phyloP scores from a whole-genome alignment of 2,329 filamentous ascomycete species.

The Microascus cirrosus region DNA sequence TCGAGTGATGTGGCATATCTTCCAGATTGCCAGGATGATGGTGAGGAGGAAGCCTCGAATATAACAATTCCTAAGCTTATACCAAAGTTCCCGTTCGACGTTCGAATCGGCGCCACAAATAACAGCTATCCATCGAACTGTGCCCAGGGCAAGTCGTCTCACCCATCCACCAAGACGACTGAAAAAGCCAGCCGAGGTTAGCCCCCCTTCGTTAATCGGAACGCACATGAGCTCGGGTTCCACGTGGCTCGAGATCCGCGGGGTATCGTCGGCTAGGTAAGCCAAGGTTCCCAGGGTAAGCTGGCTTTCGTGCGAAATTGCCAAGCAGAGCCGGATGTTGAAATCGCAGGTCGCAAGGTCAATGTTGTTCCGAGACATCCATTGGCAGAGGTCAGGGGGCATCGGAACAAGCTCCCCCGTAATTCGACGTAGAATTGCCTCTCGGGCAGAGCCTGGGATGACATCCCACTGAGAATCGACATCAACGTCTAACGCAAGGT shows the following conservation, averaged over 20 bases:
- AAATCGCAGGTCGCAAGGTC: conserved; percentile 17
- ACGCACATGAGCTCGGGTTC: conserved; percentile 10
- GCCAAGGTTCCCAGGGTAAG: conserved; percentile 9
- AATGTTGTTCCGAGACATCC: conserved; percentile 12
- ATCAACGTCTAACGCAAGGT: conserved; percentile 19
- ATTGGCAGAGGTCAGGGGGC: conserved; percentile 13
- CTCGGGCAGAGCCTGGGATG: conserved; percentile 16
- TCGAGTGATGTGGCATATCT: conserved; percentile 16
- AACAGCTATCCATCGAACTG: conserved; percentile 20
- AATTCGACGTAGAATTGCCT: conserved; percentile 18
- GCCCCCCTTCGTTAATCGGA: conserved; percentile 11
- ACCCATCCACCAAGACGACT: not conserved
- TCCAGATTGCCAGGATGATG: conserved; percentile 18
- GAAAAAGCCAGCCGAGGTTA: not conserved
- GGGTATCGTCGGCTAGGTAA: conserved; percentile 1
- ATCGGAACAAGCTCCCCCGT: conserved; percentile 12
- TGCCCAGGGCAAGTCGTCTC: not conserved
- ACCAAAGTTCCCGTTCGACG: conserved; percentile 23
- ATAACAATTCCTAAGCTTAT: conserved; percentile 15
- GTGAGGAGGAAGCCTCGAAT: conserved; percentile 13
- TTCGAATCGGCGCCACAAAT: conserved; percentile 21
- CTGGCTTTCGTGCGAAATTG: conserved; percentile 3
- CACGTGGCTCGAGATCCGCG: conserved; percentile 7
- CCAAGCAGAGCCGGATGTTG: conserved; percentile 10
- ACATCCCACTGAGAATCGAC: conserved; percentile 20